Evolutionary conservation across 192 early-diverging fungal genomes (phyloP).

Genomic region (Rhizophagus clarus): DNA sequence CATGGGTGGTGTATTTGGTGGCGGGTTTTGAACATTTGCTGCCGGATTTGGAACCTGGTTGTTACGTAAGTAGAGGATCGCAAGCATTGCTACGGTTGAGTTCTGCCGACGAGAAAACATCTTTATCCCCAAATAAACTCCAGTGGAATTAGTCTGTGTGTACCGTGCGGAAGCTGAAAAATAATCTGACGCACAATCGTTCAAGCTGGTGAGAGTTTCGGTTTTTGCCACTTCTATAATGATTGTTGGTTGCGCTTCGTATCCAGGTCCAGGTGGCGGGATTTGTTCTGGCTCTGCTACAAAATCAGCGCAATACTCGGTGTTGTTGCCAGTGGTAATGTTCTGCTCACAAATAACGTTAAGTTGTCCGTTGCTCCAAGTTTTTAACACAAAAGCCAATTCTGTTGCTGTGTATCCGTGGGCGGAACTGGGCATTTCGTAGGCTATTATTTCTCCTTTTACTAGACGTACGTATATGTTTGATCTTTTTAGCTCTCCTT

Average conservation of each 20-base stretch:
- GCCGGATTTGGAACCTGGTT: background rate
- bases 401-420: background rate
- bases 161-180: conserved; percentile 4
- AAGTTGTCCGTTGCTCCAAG: background rate
- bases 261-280: background rate
- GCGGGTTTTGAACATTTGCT: background rate
- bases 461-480: background rate
- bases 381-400: background rate
- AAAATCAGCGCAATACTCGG: background rate
- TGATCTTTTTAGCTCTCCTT: background rate
- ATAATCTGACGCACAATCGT: conserved; percentile 2
- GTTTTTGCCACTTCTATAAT: conserved; percentile 25
- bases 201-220: background rate
- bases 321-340: background rate
- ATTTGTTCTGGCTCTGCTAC: background rate
- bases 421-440: background rate
- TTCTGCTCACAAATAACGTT: background rate
- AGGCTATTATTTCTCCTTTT: background rate
- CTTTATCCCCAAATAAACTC: conserved; percentile 10
- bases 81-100: background rate
- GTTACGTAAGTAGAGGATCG: background rate
- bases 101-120: background rate
- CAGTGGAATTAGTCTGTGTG: background rate
- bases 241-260: conserved; percentile 11
- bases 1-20: background rate